phyloP scores from a whole-genome alignment of 2,329 filamentous ascomycete species.

The Didymella lethalis region DNA sequence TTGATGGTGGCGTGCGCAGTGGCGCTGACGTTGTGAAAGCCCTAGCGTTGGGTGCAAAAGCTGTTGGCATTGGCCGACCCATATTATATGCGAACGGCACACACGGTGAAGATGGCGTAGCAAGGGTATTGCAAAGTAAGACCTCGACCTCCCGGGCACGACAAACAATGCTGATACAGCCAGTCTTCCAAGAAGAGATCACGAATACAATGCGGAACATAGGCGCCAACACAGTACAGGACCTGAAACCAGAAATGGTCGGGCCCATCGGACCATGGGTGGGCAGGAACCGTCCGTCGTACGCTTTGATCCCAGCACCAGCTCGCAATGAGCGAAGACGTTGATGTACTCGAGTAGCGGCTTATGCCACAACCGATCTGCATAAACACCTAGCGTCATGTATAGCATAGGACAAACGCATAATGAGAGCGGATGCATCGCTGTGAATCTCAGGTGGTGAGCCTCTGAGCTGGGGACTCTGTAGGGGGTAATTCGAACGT shows the following conservation, averaged over 20 bases:
- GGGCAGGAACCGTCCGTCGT: conserved; percentile 6
- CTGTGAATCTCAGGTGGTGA: no score
- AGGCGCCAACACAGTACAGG: conserved; percentile 6
- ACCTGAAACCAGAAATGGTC: conserved; percentile 9
- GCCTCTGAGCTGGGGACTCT: no score
- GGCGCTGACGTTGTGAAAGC: conserved; percentile 11
- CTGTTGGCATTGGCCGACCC: conserved; percentile 12
- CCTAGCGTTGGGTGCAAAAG: conserved; percentile 10
- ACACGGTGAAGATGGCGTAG: conserved; percentile 11
- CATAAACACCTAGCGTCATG: no score
- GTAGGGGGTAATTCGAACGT: no score
- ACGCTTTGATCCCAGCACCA: neutral
- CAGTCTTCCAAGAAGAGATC: conserved; percentile 14
- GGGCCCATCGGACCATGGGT: conserved; percentile 11
- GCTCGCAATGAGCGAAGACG: neutral
- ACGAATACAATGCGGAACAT: conserved; percentile 14
- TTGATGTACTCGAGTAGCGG: neutral
- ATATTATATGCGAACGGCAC: conserved; percentile 12
- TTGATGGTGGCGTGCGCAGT: conserved; percentile 11
- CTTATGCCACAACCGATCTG: no score
- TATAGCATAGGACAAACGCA: no score
- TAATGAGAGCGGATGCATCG: no score
- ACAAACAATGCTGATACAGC: neutral
- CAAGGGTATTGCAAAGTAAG: conserved; percentile 9
- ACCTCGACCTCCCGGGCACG: neutral